Evolutionary conservation across 2,329 filamentous ascomycete genomes (phyloP).

Genomic region (Trichothecium roseum): DNA sequence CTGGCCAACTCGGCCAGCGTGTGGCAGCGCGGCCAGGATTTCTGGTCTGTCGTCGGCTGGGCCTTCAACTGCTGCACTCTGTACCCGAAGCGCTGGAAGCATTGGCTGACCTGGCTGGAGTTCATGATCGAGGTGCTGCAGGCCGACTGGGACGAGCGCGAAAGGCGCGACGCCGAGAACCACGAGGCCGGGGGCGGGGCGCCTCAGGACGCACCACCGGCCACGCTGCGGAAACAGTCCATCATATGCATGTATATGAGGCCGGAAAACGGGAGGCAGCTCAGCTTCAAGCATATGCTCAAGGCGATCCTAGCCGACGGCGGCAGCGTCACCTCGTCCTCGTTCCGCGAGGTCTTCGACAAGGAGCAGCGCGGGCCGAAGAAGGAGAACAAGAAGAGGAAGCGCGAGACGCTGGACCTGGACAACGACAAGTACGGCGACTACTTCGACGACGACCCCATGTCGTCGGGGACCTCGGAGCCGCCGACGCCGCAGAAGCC

Average conservation of each 20-base stretch:
- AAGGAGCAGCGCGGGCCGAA: slow-evolving; percentile 41
- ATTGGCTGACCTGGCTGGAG: slow-evolving; percentile 73
- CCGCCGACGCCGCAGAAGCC: slow-evolving; percentile 32
- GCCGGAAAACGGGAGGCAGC: slow-evolving; percentile 32
- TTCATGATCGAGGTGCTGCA: slow-evolving; percentile 73
- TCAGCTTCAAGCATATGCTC: slow-evolving; percentile 43
- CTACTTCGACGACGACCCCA: slow-evolving; percentile 45
- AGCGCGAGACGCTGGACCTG: slow-evolving; percentile 40
- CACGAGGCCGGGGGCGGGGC: slow-evolving; percentile 6
- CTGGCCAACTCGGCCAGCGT: slow-evolving; percentile 57
- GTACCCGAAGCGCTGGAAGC: slow-evolving; percentile 64
- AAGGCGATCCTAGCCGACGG: slow-evolving; percentile 61
- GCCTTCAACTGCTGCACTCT: slow-evolving; percentile 78
- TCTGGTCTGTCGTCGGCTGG: slow-evolving; percentile 87
- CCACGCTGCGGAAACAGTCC: slow-evolving; percentile 36
- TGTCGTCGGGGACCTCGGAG: slow-evolving; percentile 35
- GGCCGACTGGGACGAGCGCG: slow-evolving; percentile 52
- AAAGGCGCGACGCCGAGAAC: slow-evolving; percentile 32
- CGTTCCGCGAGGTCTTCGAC: slow-evolving; percentile 57
- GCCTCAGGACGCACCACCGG: slow-evolving; percentile 9
- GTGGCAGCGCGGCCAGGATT: slow-evolving; percentile 70
- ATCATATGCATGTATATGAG: slow-evolving; percentile 52
- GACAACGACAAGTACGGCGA: slow-evolving; percentile 51
- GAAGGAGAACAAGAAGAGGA: slow-evolving; percentile 36
- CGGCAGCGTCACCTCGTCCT: slow-evolving; percentile 34